Percentiles rank a stretch among this genome's conserved stretches.
phyloP scores from a whole-genome alignment of 75 land plant species.

The Pinus tabuliformis region DNA sequence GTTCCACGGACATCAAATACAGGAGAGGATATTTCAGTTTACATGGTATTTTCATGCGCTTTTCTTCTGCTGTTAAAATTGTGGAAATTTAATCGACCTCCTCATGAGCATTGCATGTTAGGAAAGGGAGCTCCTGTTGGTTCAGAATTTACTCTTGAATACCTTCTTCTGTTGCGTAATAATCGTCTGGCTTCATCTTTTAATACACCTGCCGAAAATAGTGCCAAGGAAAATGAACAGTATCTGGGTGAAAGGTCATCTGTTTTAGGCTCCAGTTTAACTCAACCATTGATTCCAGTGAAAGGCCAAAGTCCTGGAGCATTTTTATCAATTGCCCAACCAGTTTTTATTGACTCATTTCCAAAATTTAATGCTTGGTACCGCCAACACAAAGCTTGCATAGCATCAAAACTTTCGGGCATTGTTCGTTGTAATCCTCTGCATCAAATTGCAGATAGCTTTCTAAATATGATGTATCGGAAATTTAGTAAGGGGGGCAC shows the following conservation, averaged over 20 bases:
- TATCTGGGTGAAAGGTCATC: too few relatives aligned
- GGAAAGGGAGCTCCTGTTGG: constrained; percentile 14
- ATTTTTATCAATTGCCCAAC: constrained; percentile 12
- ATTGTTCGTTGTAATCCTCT: too few relatives aligned
- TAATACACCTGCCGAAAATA: constrained; percentile 4
- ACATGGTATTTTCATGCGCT: constrained; percentile 49
- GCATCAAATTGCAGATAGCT: too few relatives aligned
- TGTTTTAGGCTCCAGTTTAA: too few relatives aligned
- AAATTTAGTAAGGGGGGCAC: too few relatives aligned
- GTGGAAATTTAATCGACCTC: too few relatives aligned
- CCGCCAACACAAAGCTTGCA: constrained; percentile 66
- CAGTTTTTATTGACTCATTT: constrained; percentile 52
- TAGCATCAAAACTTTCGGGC: constrained; percentile 73
- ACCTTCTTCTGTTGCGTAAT: constrained; percentile 37
- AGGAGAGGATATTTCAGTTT: constrained; percentile 28
- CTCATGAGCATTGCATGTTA: constrained; percentile 33
- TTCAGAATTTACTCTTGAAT: constrained; percentile 42
- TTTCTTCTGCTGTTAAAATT: constrained; percentile 60
- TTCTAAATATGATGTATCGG: too few relatives aligned
- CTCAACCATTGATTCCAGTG: neutral
- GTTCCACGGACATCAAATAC: constrained; percentile 13
- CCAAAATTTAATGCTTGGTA: constrained; percentile 69
- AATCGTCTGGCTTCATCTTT: constrained; percentile 11
- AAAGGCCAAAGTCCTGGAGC: neutral
- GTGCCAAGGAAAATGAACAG: neutral